phyloP scores from a whole-genome alignment of 2,329 filamentous ascomycete genomes.

The Hypoxylon sp. region DNA sequence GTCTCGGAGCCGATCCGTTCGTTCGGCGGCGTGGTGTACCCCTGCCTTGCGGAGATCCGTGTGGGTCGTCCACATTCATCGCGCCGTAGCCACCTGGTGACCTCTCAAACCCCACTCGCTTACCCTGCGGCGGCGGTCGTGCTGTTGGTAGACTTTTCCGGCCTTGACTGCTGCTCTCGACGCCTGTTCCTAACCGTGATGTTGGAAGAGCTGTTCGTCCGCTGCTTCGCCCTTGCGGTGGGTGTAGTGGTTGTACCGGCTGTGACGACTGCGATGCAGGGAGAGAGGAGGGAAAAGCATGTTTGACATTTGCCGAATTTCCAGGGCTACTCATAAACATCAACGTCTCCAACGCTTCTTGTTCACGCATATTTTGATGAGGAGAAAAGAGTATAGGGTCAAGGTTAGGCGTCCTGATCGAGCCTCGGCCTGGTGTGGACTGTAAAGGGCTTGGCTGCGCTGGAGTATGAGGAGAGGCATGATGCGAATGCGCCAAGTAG shows the following conservation, averaged over 20 bases:
- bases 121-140: slow-evolving; percentile 52
- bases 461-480: slow-evolving; percentile 55
- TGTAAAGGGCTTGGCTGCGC: slow-evolving; percentile 53
- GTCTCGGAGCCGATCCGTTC: slow-evolving; percentile 50
- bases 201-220: slow-evolving; percentile 56
- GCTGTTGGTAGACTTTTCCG: slow-evolving; percentile 62
- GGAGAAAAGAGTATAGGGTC: slow-evolving; percentile 72
- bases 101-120: slow-evolving; percentile 59
- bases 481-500: slow-evolving; percentile 59
- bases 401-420: slow-evolving; percentile 50
- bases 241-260: slow-evolving; percentile 48
- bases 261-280: slow-evolving; percentile 49
- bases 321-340: slow-evolving; percentile 84
- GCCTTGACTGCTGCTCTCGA: slow-evolving; percentile 47
- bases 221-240: slow-evolving; percentile 47
- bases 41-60: slow-evolving; percentile 48
- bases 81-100: slow-evolving; percentile 53
- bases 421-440: slow-evolving; percentile 47
- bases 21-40: slow-evolving; percentile 56
- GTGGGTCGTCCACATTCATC: slow-evolving; percentile 58
- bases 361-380: slow-evolving; percentile 75
- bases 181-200: slow-evolving; percentile 45
- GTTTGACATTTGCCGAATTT: slow-evolving; percentile 71
- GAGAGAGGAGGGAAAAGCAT: slow-evolving; percentile 54
- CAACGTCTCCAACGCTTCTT: slow-evolving; percentile 82